These are phyloP conservation scores for Euphorbia celastroides DNA, from an alignment of 441 rosid species.

Conservation along the genomic window DNA sequence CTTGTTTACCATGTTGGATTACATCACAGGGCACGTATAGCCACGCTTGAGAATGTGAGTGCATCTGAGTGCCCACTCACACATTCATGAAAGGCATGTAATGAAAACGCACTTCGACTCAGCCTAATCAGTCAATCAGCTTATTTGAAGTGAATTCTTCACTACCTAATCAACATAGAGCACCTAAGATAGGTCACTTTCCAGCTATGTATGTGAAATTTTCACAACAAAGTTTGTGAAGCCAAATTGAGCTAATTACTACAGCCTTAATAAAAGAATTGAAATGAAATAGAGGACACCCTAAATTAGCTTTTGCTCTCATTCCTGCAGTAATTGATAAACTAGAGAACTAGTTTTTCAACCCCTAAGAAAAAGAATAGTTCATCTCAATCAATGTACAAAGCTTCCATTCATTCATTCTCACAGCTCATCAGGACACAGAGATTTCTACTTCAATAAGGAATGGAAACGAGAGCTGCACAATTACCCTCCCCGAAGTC, in stretches of 20 bases:
- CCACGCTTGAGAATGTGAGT: slow-evolving; percentile 7
- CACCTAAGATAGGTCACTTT: slow-evolving; percentile 6
- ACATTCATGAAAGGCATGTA: slow-evolving; percentile 3
- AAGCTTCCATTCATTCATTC: neutral
- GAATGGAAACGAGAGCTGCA: neutral
- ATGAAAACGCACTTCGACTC: slow-evolving; percentile 13
- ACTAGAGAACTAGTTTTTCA: neutral
- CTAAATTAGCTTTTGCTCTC: neutral
- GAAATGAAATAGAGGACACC: neutral
- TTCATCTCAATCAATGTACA: neutral
- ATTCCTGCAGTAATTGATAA: neutral
- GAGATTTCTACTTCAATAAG: neutral
- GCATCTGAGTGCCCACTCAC: slow-evolving; percentile 5
- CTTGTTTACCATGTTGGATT: slow-evolving; percentile 5
- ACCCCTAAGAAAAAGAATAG: neutral
- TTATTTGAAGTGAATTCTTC: slow-evolving; percentile 11
- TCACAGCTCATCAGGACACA: neutral
- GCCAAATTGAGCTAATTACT: slow-evolving; percentile 3
- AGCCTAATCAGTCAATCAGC: slow-evolving; percentile 10
- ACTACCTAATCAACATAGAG: slow-evolving; percentile 14
- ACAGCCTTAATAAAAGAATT: neutral
- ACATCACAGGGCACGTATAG: neutral
- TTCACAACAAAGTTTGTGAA: neutral
- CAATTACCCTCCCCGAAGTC: neutral
- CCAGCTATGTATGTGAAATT: neutral